Base-by-base conservation (phyloP, 495 filamentous ascomycete species). In the Acidiella bohemica region DNA sequence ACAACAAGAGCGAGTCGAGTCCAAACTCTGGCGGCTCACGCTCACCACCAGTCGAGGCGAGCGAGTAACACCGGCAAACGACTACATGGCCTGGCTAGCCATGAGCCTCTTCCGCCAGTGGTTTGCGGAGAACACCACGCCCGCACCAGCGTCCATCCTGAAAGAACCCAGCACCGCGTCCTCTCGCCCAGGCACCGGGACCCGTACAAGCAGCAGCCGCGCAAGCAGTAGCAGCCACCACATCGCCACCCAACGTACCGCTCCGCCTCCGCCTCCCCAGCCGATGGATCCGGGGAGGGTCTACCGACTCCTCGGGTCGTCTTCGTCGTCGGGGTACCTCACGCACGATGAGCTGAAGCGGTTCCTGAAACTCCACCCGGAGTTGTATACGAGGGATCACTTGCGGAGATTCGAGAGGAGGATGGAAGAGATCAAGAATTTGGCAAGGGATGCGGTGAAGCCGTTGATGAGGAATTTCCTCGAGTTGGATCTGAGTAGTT, bases 31-130 rank as follows among this genome's bases (percentile, higher is more conserved):
- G 52, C 73, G 85, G 6, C 65, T 95, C 7, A 81, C 72, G 0
- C 68, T 93, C 0, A 84, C 75, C 0, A 93, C 78, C n/a, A 69
- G 73, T 0, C 62, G 75, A 41, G 86, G 86, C 14, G 86, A 93
- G 48, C 69, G 84, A 24, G 78, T 95, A 31, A 78, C 67, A 1
- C 86, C 86, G 0, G 59, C 64, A 11, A 88, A 78, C 34, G 75
- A 72, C 17, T 93, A 86, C 55, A 61, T 90, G 20, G 83, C 87
- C 57, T 95, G 86, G 86, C 67, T 92, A 5, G 84, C 78, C 18
- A 74, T 92, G 34, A 78, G 71, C 12, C 66, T 93, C 11, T 95
- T 93, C 57, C 67, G 86, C 6, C 83, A 92, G 56, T 93, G 85
- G 86, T 64, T 95, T 0, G 81, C 83, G 0, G 86, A 93, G 41